Evolutionary conservation across 1,284 basidiomycete species (phyloP).

Genomic region (Pseudozyma tsukubaensis): DNA sequence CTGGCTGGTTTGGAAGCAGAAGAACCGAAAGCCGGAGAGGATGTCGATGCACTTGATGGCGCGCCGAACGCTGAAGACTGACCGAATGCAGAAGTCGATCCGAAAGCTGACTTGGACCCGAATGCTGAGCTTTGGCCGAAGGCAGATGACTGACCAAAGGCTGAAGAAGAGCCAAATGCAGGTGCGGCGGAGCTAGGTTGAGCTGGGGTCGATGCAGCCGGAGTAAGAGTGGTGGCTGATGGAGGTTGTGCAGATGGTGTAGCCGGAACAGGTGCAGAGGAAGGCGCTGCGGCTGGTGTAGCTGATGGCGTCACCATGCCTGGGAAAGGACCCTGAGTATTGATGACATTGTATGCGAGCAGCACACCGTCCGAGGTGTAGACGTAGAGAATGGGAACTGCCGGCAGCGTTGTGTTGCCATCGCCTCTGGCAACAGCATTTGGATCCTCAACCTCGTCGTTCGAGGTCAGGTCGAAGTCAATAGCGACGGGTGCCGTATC

Average conservation of each 20-base stretch:
- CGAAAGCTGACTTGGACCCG: constrained; percentile 47
- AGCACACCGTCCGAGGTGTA: constrained; percentile 85
- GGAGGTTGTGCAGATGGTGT: too few species aligned
- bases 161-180: too few species aligned
- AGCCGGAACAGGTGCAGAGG: constrained; percentile 12
- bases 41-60: constrained; percentile 9
- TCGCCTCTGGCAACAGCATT: constrained; percentile 72
- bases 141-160: constrained; percentile 36
- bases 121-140: constrained; percentile 38
- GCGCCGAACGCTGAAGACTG: constrained; percentile 40
- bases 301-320: constrained; percentile 65
- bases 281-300: constrained; percentile 3
- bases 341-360: constrained; percentile 79
- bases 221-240: constrained; percentile 8
- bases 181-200: too few species aligned
- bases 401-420: constrained; percentile 70
- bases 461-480: constrained; percentile 77
- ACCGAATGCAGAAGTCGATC: constrained; percentile 45
- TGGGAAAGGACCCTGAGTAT: constrained; percentile 71
- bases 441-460: constrained; percentile 73
- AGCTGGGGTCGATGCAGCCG: constrained; percentile 12
- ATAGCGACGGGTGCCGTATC: constrained; percentile 80
- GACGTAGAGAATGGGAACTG: constrained; percentile 77
- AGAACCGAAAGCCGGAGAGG: constrained; percentile 41
- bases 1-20: constrained; percentile 28